phyloP scores from a whole-genome alignment of 2,329 filamentous ascomycete genomes.

The Botrytis porri region DNA sequence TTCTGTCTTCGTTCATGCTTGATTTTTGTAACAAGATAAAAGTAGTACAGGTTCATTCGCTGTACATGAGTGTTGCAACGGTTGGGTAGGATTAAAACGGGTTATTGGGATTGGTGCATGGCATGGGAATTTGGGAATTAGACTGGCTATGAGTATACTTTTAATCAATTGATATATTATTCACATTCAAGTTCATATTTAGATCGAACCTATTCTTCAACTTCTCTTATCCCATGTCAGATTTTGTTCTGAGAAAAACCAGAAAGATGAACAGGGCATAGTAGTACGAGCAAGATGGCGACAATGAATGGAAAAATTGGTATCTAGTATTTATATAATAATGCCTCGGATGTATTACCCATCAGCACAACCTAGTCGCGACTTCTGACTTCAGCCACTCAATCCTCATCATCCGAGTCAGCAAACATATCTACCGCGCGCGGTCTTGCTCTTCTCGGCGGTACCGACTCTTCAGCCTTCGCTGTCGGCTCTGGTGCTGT shows the following conservation, averaged over 20 bases:
- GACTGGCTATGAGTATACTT: background rate
- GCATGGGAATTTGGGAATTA: background rate
- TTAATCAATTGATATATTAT: background rate
- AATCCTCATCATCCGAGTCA: conserved; percentile 57
- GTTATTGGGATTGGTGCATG: background rate
- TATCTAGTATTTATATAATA: background rate
- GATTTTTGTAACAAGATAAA: background rate
- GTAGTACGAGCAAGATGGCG: background rate
- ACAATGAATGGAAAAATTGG: background rate
- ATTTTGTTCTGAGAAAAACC: background rate
- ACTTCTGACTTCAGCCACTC: background rate
- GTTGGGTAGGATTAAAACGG: background rate
- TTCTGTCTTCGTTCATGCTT: background rate
- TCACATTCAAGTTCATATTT: background rate
- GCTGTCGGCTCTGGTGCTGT: background rate
- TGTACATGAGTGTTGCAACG: background rate
- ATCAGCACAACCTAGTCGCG: no score
- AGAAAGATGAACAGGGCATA: background rate
- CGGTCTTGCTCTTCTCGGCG: conserved; percentile 44
- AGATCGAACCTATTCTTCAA: background rate
- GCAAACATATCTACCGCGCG: conserved; percentile 87
- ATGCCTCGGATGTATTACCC: no score
- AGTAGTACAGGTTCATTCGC: background rate
- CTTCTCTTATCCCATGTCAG: background rate
- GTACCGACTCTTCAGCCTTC: conserved; percentile 15